Base-by-base conservation (phyloP, 1,284 basidiomycete species). In the Moesziomyces parantarcticus region DNA sequence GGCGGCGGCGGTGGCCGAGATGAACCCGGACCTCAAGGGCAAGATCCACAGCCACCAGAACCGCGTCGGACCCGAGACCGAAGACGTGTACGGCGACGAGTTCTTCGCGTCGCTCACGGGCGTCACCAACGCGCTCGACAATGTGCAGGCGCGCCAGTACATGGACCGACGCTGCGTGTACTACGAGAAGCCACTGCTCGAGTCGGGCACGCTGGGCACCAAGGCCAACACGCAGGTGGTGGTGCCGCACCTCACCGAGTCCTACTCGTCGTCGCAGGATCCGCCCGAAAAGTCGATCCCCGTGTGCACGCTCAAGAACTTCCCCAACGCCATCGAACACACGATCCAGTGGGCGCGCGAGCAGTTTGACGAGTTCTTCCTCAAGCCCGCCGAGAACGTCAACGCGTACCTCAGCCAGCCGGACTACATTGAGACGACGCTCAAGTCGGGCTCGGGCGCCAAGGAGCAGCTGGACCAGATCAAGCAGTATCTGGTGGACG, bases 71-170 rank as follows among this genome's bases (percentile, higher is more conserved):
- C 60, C 66, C 29, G 91, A 92, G 53, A 96, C 95, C 34, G 97
- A 99, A 95, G 94, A 92, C 78, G 86, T 94, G 46, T 99, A 97
- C 79, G 91, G 91, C 53, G 92, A 96, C 73, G 88, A 88, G 25
- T 99, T 80, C 87, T 99, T 98, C 82, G 89, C 88, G 42, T 86
- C 87, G 55, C 89, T 99, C 42, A 93, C 98, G 77, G 93, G 93
- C 63, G 94, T 99, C 5, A 99, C 97, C n/a, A 99, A 99, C 84
- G 97, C 97, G n/a, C 86, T 99, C 63, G 97, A 99, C 86, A 99
- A 99, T 74, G 91, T 99, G 61, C 89, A 92, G 86, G 95, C 97
- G 14, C 92, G 94, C 79, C 88, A 93, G 70, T 99, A 99, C 86
- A 98, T 99, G 96, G 97, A 99, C 84, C 91, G 95, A 78, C 92